Evolutionary conservation across 306 rosid species (phyloP).

Genomic region (Neltuma alba): DNA sequence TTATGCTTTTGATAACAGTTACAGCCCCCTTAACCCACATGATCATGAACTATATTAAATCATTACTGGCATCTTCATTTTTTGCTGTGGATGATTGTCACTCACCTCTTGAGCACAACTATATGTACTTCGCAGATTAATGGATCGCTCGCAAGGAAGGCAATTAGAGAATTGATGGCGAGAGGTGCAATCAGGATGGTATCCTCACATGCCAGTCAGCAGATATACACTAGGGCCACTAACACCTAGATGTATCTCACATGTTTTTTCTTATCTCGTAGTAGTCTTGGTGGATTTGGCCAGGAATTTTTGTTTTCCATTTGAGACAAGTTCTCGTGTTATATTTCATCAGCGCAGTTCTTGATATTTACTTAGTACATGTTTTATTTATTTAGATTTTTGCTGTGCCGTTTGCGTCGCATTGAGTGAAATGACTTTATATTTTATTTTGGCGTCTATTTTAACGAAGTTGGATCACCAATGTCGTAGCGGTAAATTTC

Average conservation of each 20-base stretch:
- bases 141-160: constrained; percentile 71
- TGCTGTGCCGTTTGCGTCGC: constrained; percentile 17
- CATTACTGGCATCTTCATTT: not conserved
- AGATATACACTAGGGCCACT: constrained; percentile 72
- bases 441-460: not conserved
- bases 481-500: too few relatives aligned
- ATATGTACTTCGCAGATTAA: constrained; percentile 46
- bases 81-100: not conserved
- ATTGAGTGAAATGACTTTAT: constrained; percentile 19
- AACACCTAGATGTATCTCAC: constrained; percentile 47
- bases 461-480: not conserved
- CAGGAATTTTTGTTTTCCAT: constrained; percentile 34
- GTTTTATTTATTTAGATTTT: constrained; percentile 12
- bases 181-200: constrained; percentile 67
- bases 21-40: not conserved
- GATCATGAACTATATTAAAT: not conserved
- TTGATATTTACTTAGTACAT: constrained; percentile 25
- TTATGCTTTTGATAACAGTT: not conserved
- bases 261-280: not conserved
- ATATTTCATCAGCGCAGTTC: constrained; percentile 21
- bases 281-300: constrained; percentile 32
- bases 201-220: constrained; percentile 64
- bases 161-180: constrained; percentile 68
- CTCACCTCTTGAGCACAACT: too few relatives aligned
- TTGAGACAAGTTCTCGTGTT: constrained; percentile 22